Conservation (phyloP, 495 filamentous ascomycete genomes). For the Glutinoglossum americanum region DNA sequence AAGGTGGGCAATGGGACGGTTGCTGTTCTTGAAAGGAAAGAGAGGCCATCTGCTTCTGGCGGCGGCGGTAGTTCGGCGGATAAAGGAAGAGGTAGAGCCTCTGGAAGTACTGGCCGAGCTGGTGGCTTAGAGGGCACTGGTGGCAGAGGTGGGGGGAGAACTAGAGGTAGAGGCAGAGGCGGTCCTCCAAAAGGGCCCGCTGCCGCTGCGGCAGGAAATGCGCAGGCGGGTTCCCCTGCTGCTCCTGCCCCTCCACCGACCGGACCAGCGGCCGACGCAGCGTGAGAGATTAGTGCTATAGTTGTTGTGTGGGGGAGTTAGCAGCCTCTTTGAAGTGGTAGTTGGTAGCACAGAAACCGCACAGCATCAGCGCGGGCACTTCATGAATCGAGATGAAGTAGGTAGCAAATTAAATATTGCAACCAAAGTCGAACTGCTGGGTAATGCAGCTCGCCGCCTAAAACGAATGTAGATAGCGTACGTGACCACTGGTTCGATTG, state of each 20-base stretch:
- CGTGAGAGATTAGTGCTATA: neutral
- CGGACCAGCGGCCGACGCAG: neutral
- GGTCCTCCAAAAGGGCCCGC: neutral
- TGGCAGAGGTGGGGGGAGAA: neutral
- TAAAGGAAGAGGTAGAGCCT: neutral
- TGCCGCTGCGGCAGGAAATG: neutral
- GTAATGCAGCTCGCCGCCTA: too few species aligned
- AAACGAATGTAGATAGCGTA: too few species aligned
- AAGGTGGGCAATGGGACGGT: constrained; percentile 66
- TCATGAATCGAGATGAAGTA: too few species aligned
- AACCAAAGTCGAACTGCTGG: too few species aligned
- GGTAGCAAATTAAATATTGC: too few species aligned
- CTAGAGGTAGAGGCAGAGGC: neutral
- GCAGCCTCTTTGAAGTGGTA: neutral
- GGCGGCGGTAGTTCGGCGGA: neutral
- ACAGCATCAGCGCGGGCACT: too few species aligned
- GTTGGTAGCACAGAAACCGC: too few species aligned
- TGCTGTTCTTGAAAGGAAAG: constrained; percentile 66
- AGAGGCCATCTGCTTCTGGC: constrained; percentile 12
- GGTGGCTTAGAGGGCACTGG: neutral
- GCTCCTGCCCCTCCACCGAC: neutral
- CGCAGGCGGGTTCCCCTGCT: neutral
- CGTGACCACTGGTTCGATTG: too few species aligned
- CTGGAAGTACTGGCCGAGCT: neutral
- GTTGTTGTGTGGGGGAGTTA: neutral